phyloP scores from a whole-genome alignment of 495 filamentous ascomycete genomes.

The Tuber umbilicatum region DNA sequence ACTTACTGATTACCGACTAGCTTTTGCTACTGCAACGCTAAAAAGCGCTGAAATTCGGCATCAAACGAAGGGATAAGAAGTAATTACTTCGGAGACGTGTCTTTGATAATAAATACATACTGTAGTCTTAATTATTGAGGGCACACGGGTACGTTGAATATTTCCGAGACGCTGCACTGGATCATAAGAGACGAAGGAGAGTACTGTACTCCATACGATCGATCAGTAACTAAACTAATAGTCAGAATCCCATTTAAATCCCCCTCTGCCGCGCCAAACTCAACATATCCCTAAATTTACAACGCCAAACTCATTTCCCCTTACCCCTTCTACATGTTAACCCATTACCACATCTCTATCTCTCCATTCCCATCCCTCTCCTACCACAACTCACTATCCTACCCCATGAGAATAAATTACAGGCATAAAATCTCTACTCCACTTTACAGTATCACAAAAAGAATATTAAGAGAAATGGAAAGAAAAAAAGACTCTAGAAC shows the following conservation, averaged over 20 bases:
- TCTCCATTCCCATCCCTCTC: background rate
- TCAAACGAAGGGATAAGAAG: too few relatives aligned
- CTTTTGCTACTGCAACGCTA: too few relatives aligned
- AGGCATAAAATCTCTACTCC: background rate
- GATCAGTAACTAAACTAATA: background rate
- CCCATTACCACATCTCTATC: background rate
- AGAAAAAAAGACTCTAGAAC: background rate
- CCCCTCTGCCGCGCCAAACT: background rate
- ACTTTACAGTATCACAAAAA: background rate
- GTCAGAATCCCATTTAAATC: background rate
- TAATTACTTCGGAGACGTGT: background rate
- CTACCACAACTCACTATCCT: background rate
- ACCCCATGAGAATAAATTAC: background rate
- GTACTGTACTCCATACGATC: background rate
- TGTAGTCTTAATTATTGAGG: background rate
- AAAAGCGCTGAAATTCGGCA: too few relatives aligned
- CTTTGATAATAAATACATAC: background rate
- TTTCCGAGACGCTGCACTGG: background rate
- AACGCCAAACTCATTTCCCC: background rate
- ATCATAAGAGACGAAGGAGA: background rate
- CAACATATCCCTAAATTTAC: background rate
- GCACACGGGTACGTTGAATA: background rate
- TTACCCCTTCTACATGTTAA: background rate
- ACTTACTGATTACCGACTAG: too few relatives aligned
- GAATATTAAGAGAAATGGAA: background rate